Evolutionary conservation across 2,329 filamentous ascomycete species (phyloP).

Genomic region (Aureobasidium sp.): DNA sequence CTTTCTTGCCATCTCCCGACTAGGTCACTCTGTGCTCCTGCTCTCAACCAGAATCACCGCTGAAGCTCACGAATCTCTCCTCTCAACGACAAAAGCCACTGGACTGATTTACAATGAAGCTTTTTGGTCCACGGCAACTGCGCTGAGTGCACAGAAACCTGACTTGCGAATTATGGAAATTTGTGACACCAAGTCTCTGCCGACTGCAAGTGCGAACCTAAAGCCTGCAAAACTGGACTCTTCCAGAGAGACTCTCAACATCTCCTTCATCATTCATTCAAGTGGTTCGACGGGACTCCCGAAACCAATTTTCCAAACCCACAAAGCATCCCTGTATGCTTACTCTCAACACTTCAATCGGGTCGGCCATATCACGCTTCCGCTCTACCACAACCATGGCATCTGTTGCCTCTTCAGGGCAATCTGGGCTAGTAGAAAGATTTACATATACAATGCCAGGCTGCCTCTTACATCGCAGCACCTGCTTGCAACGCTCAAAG

Average conservation of each 20-base stretch:
- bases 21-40: conserved; percentile 48
- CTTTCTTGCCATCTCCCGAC: conserved; percentile 45
- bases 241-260: conserved; percentile 24
- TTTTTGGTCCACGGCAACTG: conserved; percentile 17
- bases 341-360: conserved; percentile 38
- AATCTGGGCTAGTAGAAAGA: conserved; percentile 41
- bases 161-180: conserved; percentile 26
- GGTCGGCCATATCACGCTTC: conserved; percentile 47
- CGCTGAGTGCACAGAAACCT: conserved; percentile 21
- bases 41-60: conserved; percentile 47
- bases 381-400: conserved; percentile 52
- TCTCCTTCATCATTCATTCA: conserved; percentile 39
- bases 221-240: conserved; percentile 1
- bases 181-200: conserved; percentile 11
- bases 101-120: conserved; percentile 20
- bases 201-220: neutral
- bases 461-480: conserved; percentile 43
- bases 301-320: conserved; percentile 53
- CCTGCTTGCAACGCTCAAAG: conserved; percentile 19
- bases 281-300: conserved; percentile 54
- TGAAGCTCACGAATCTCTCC: conserved; percentile 43
- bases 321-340: conserved; percentile 42
- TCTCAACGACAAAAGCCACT: conserved; percentile 34
- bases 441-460: conserved; percentile 47
- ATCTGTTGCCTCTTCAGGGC: conserved; percentile 47